Evolutionary conservation across 768 basidiomycete species (phyloP).

Genomic region (Clavulina sp.): DNA sequence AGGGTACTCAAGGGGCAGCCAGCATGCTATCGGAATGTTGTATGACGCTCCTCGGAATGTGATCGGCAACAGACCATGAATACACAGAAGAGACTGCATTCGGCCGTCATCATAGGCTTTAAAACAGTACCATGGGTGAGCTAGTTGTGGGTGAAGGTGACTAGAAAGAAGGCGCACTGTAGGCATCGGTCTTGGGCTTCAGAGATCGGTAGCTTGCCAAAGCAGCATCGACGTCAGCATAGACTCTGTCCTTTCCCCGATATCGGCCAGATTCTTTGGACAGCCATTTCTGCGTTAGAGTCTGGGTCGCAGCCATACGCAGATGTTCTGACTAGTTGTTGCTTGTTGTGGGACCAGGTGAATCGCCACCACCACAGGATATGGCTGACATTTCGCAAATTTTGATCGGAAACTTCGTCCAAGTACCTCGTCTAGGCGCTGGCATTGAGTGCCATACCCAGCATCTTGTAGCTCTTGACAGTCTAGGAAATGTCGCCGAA

Average conservation of each 20-base stretch:
- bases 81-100: slow-evolving; percentile 73
- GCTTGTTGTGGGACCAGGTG: too few relatives aligned
- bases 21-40: slow-evolving; percentile 85
- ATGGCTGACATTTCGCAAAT: background rate
- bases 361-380: too few relatives aligned
- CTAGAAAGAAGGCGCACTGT: slow-evolving; percentile 30
- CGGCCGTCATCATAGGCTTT: slow-evolving; percentile 89
- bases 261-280: slow-evolving; percentile 46
- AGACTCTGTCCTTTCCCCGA: slow-evolving; percentile 35
- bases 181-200: slow-evolving; percentile 65
- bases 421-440: slow-evolving; percentile 2
- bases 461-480: slow-evolving; percentile 9
- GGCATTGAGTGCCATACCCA: too few relatives aligned
- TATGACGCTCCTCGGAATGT: slow-evolving; percentile 56
- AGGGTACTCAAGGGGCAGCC: slow-evolving; percentile 78
- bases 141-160: background rate
- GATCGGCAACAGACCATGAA: slow-evolving; percentile 87
- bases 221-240: slow-evolving; percentile 41
- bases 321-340: too few relatives aligned
- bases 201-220: slow-evolving; percentile 38
- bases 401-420: background rate
- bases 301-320: background rate
- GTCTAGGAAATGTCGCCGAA: slow-evolving; percentile 11
- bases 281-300: slow-evolving; percentile 36
- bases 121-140: background rate